A percentile compares a stretch with the other conserved stretches of the same genome.
Conservation (phyloP, 2,329 filamentous ascomycete genomes). For the Colletotrichum eleusines region DNA sequence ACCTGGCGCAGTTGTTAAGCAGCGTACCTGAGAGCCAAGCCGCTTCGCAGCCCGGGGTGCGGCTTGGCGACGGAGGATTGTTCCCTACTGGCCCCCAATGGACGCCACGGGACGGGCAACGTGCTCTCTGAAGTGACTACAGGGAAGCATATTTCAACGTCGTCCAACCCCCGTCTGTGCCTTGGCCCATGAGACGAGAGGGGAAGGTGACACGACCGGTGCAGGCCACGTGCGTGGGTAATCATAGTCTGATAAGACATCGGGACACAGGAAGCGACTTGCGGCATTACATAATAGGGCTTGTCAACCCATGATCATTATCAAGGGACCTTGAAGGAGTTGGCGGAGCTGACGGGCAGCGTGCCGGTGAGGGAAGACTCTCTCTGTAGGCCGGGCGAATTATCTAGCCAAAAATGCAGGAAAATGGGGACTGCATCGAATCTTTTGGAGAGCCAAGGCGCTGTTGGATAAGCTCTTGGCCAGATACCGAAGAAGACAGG, state of each 20-base stretch:
- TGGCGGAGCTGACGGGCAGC: not conserved
- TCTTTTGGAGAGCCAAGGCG: not conserved
- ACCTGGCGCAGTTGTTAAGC: conserved; percentile 19
- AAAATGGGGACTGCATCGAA: not conserved
- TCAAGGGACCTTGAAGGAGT: not conserved
- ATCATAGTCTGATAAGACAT: conserved; percentile 21
- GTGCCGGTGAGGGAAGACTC: not conserved
- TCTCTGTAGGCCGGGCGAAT: not conserved
- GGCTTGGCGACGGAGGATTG: conserved; percentile 18
- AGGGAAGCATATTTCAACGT: conserved; percentile 34
- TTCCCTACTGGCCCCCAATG: conserved; percentile 32
- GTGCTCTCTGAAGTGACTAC: conserved; percentile 18
- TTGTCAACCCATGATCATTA: not conserved
- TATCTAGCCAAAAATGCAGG: not conserved
- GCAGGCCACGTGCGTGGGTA: conserved; percentile 31
- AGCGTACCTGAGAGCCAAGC: conserved; percentile 39
- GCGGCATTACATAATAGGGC: not conserved
- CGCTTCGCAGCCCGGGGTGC: conserved; percentile 16
- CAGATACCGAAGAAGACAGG: not conserved
- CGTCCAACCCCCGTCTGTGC: not conserved
- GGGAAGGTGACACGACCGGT: conserved; percentile 30
- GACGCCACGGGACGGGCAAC: conserved; percentile 30
- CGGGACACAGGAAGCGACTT: not conserved
- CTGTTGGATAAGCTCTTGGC: not conserved
- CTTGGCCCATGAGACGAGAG: conserved; percentile 24